Conservation (phyloP, 441 rosid species). For the Gossypium davidsonii region DNA sequence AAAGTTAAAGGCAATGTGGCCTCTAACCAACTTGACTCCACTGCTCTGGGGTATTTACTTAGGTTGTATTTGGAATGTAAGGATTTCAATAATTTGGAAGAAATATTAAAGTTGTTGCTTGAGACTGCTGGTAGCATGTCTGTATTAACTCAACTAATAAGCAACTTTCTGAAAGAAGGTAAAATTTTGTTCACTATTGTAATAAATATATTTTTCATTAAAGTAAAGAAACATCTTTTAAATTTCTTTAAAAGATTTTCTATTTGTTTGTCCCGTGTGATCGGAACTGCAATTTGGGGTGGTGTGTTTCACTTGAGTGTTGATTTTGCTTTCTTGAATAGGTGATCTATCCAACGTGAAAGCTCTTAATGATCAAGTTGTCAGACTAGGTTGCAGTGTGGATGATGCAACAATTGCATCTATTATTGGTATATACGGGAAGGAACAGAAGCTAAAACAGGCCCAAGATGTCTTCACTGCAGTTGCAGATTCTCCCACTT, state of each 20-base stretch:
- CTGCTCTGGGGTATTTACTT: slow-evolving; percentile 56
- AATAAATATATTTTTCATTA: background rate
- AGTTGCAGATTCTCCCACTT: slow-evolving; percentile 36
- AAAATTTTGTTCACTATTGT: slow-evolving; percentile 1
- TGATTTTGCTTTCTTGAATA: slow-evolving; percentile 24
- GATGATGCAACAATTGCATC: slow-evolving; percentile 51
- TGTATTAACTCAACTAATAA: slow-evolving; percentile 41
- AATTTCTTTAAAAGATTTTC: background rate
- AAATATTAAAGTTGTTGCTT: slow-evolving; percentile 46
- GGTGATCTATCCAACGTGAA: slow-evolving; percentile 52
- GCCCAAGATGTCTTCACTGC: slow-evolving; percentile 48
- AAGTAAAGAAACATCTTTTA: background rate
- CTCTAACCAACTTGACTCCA: slow-evolving; percentile 33
- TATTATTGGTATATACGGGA: slow-evolving; percentile 52
- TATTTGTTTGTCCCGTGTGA: background rate
- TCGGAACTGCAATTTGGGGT: background rate
- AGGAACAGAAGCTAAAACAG: slow-evolving; percentile 40
- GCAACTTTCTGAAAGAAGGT: slow-evolving; percentile 55
- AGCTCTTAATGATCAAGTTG: slow-evolving; percentile 32
- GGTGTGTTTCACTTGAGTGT: slow-evolving; percentile 8
- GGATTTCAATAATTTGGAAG: slow-evolving; percentile 29
- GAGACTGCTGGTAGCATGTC: slow-evolving; percentile 42
- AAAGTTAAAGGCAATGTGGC: slow-evolving; percentile 24
- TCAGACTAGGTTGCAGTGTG: slow-evolving; percentile 36
- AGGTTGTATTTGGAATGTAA: slow-evolving; percentile 38